Conservation (phyloP, 306 rosid species). For the Gleditsia sinensis region DNA sequence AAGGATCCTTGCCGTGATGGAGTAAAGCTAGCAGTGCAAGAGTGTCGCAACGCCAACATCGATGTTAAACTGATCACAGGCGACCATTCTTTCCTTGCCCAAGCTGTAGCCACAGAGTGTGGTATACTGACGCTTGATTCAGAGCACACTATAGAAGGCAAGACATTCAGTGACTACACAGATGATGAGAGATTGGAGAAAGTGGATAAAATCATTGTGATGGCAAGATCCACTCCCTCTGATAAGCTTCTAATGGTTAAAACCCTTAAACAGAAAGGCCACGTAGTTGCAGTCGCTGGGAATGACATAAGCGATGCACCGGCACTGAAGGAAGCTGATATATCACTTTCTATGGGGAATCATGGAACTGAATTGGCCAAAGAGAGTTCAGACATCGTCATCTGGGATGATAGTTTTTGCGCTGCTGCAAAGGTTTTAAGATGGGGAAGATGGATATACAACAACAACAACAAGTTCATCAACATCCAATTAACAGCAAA, state of each 20-base stretch:
- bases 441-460: background rate
- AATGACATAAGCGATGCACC: slow-evolving; percentile 5
- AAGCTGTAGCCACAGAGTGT: background rate
- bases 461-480: background rate
- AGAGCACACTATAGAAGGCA: background rate
- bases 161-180: background rate
- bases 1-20: background rate
- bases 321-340: too few relatives aligned
- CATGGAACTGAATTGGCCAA: background rate
- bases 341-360: background rate
- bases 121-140: background rate
- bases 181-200: slow-evolving; percentile 11
- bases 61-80: background rate
- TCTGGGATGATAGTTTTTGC: background rate
- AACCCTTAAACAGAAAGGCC: slow-evolving; percentile 12
- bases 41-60: background rate
- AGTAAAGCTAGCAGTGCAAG: background rate
- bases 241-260: background rate
- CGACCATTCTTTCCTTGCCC: background rate
- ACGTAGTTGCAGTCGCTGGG: background rate
- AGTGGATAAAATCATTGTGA: background rate
- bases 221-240: background rate
- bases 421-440: background rate
- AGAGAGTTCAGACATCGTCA: slow-evolving; percentile 16
- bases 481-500: background rate